Evolutionary conservation across 495 filamentous ascomycete genomes (phyloP).

Genomic region (Hypoxylon rickii): DNA sequence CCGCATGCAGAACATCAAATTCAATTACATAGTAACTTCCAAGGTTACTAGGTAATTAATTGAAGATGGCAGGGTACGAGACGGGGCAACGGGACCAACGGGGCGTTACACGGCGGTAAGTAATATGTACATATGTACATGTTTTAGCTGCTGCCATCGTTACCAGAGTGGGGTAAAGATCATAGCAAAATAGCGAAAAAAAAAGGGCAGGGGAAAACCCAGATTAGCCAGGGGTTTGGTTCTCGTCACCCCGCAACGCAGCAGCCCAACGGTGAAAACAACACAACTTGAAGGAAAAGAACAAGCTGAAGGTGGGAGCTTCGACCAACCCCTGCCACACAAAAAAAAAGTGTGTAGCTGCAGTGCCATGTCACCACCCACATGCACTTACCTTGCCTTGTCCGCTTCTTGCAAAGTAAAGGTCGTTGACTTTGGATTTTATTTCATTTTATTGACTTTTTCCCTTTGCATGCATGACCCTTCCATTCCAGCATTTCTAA

Average conservation of each 20-base stretch:
- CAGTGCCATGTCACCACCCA: slow-evolving; percentile 43
- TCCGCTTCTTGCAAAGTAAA: slow-evolving; percentile 26
- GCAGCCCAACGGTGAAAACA: slow-evolving; percentile 41
- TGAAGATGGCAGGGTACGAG: too few relatives aligned
- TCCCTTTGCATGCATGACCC: too few relatives aligned
- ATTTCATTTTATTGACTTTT: too few relatives aligned
- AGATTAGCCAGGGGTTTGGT: too few relatives aligned
- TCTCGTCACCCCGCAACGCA: slow-evolving; percentile 43
- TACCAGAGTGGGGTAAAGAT: background rate
- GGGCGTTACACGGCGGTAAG: too few relatives aligned
- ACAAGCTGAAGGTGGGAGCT: slow-evolving; percentile 26
- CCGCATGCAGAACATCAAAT: too few relatives aligned
- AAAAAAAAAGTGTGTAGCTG: slow-evolving; percentile 23
- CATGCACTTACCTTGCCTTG: too few relatives aligned
- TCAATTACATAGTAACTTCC: too few relatives aligned
- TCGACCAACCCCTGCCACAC: slow-evolving; percentile 18
- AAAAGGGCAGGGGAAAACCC: slow-evolving; percentile 4
- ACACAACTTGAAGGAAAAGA: too few relatives aligned
- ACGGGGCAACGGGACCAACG: too few relatives aligned
- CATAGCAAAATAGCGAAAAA: background rate
- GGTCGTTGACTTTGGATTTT: too few relatives aligned
- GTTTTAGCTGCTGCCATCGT: background rate
- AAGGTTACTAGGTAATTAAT: background rate
- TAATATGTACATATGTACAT: too few relatives aligned
- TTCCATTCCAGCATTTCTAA: background rate